Conservation (phyloP, 2,329 filamentous ascomycete genomes). For the Basipetospora chlamydospora region DNA sequence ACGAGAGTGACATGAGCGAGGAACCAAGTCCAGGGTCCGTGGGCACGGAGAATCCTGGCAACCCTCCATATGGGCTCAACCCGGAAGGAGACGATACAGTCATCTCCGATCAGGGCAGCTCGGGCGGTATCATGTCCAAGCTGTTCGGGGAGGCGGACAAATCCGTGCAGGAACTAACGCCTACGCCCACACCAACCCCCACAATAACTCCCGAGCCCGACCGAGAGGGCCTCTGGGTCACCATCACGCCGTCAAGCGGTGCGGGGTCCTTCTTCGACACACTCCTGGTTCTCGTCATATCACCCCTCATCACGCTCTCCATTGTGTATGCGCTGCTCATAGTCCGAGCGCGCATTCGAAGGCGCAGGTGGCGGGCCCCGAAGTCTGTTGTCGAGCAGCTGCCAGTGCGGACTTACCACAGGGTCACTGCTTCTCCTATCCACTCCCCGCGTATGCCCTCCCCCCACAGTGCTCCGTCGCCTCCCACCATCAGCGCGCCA, state of each 20-base stretch:
- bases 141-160: slow-evolving; percentile 37
- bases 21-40: too few species aligned
- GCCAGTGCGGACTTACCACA: slow-evolving; percentile 92
- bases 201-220: too few species aligned
- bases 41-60: not conserved
- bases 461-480: too few species aligned
- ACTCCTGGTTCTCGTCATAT: slow-evolving; percentile 88
- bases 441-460: slow-evolving; percentile 44
- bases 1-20: too few species aligned
- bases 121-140: slow-evolving; percentile 31
- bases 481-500: slow-evolving; percentile 42
- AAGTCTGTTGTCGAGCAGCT: slow-evolving; percentile 90
- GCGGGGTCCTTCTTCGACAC: slow-evolving; percentile 93
- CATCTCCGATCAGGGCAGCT: too few species aligned
- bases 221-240: slow-evolving; percentile 87
- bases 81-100: too few species aligned
- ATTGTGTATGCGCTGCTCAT: slow-evolving; percentile 84
- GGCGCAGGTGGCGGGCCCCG: slow-evolving; percentile 87
- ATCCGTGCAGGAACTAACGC: too few species aligned
- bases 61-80: too few species aligned
- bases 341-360: slow-evolving; percentile 73
- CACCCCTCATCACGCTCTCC: slow-evolving; percentile 79
- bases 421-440: slow-evolving; percentile 50
- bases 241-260: slow-evolving; percentile 78
- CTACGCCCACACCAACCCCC: too few species aligned